Evolutionary conservation across 78 protist genomes (phyloP).

Genomic region (Acrasis kona): DNA sequence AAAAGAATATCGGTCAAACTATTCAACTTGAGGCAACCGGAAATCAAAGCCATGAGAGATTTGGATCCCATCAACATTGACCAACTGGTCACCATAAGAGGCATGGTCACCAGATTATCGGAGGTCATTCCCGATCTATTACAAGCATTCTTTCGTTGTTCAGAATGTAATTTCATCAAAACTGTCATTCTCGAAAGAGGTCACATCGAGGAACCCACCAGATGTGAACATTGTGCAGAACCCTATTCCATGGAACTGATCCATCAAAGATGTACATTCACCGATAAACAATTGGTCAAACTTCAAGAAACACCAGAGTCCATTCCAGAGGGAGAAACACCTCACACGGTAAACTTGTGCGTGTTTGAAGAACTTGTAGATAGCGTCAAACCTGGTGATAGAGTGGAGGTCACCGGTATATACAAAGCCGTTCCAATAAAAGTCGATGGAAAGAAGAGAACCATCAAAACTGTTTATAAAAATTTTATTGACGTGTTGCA

Average conservation of each 20-base stretch:
- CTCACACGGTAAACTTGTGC: slow-evolving; percentile 72
- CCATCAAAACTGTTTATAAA: slow-evolving; percentile 16
- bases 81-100: slow-evolving; percentile 72
- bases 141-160: slow-evolving; percentile 41
- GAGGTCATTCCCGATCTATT: slow-evolving; percentile 78
- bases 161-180: slow-evolving; percentile 27
- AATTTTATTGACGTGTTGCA: slow-evolving; percentile 48
- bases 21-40: too few relatives aligned
- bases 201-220: slow-evolving; percentile 69
- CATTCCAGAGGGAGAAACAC: slow-evolving; percentile 92
- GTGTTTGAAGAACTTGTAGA: slow-evolving; percentile 81
- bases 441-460: slow-evolving; percentile 11
- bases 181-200: slow-evolving; percentile 30
- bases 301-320: slow-evolving; percentile 89
- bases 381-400: slow-evolving; percentile 89
- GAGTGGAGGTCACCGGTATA: slow-evolving; percentile 92
- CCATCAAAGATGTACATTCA: slow-evolving; percentile 87
- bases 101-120: slow-evolving; percentile 79
- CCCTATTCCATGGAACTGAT: slow-evolving; percentile 38
- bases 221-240: slow-evolving; percentile 39
- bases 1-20: too few relatives aligned
- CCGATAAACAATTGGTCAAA: slow-evolving; percentile 88
- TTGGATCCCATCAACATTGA: slow-evolving; percentile 59
- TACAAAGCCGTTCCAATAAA: slow-evolving; percentile 61
- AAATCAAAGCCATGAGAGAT: background rate